Evolutionary conservation across 768 basidiomycete species (phyloP).

Genomic region (Tricholoma hemisulphureum): DNA sequence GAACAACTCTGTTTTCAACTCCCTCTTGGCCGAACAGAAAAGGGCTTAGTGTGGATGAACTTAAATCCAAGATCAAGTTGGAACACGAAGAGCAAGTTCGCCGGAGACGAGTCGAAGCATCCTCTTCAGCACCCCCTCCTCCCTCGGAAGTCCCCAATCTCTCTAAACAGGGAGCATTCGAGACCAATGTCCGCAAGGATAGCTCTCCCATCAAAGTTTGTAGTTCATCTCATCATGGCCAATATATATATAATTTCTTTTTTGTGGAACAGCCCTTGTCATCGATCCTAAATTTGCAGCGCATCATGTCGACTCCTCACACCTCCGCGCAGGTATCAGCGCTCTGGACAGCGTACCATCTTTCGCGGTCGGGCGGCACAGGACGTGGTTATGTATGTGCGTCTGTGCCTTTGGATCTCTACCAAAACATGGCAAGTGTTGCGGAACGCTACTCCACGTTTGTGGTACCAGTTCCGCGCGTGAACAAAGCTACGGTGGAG

Average conservation of each 20-base stretch:
- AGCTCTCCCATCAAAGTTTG: conserved; percentile 64
- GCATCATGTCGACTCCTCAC: conserved; percentile 65
- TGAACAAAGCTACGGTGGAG: conserved; percentile 23
- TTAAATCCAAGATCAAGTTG: conserved; percentile 34
- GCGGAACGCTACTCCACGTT: conserved; percentile 74
- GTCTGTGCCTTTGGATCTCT: conserved; percentile 68
- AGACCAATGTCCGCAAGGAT: conserved; percentile 46
- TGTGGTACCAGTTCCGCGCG: conserved; percentile 75
- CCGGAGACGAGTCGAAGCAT: conserved; percentile 17
- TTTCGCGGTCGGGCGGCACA: conserved; percentile 73
- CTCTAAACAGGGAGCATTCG: conserved; percentile 8
- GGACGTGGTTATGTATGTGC: conserved; percentile 87
- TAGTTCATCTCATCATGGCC: conserved; percentile 17
- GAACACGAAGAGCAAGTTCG: conserved; percentile 30
- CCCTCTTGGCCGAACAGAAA: conserved; percentile 32
- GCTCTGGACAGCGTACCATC: conserved; percentile 90
- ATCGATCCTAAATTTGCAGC: conserved; percentile 74
- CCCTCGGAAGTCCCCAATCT: conserved; percentile 10
- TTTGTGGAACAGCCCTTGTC: conserved; percentile 64
- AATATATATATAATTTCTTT: no score
- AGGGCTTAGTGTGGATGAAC: conserved; percentile 39
- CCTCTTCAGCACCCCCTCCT: conserved; percentile 4
- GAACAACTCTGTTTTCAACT: conserved; percentile 6
- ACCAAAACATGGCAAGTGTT: conserved; percentile 63
- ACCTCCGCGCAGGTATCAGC: conserved; percentile 71